A percentile compares a stretch with the other conserved stretches of the same genome.
These are phyloP conservation scores for Plasmodium gonderi DNA, from an alignment of 169 alveolate species.

Conservation along the genomic window DNA sequence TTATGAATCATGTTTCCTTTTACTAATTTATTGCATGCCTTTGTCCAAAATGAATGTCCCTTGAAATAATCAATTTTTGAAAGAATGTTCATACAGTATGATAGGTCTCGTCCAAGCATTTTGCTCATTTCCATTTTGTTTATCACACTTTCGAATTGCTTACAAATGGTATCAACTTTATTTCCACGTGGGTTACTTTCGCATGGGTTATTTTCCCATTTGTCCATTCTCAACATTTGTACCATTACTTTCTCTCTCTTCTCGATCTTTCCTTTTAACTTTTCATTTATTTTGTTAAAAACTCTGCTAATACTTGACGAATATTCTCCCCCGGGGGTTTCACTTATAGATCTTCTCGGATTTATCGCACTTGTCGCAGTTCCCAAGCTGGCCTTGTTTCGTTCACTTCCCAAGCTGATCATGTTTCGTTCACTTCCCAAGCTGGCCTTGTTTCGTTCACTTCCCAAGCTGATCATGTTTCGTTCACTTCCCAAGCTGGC, in stretches of 20 bases:
- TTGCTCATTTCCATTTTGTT: slow-evolving; percentile 2
- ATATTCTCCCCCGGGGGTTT: slow-evolving; percentile 42
- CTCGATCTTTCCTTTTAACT: too few species aligned
- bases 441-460: too few species aligned
- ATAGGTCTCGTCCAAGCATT: slow-evolving; percentile 70
- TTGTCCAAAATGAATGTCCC: slow-evolving; percentile 25
- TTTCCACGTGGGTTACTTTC: neutral
- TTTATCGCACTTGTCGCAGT: too few species aligned
- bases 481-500: too few species aligned
- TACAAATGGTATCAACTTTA: neutral
- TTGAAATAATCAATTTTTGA: slow-evolving; percentile 34
- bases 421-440: too few species aligned
- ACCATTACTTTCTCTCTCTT: too few species aligned
- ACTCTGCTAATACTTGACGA: slow-evolving; percentile 51
- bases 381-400: too few species aligned
- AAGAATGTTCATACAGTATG: slow-evolving; percentile 60
- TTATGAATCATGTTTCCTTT: slow-evolving; percentile 55
- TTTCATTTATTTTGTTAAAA: slow-evolving; percentile 2
- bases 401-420: too few species aligned
- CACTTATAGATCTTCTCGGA: too few species aligned
- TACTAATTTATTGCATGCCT: slow-evolving; percentile 13
- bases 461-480: too few species aligned
- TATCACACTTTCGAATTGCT: slow-evolving; percentile 23
- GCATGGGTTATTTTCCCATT: neutral
- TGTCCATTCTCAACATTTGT: too few species aligned